These are phyloP conservation scores for Wickerhamiella qilinensis DNA, from an alignment of 805 yeast genomes.

Conservation along the genomic window DNA sequence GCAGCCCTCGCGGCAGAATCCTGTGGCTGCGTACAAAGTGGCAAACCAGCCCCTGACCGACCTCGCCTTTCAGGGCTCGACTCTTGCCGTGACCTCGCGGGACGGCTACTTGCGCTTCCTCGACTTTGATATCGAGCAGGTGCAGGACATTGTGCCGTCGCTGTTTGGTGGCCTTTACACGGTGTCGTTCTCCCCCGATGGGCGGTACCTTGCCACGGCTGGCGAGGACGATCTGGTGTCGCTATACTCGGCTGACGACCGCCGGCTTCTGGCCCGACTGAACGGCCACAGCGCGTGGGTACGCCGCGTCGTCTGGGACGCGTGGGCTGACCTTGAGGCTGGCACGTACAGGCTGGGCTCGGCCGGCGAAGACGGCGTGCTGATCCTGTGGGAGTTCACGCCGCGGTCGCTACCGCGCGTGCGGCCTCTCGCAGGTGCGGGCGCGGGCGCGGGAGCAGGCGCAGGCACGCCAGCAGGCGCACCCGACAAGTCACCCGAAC, in stretches of 20 bases:
- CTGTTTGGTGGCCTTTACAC: slow-evolving; percentile 51
- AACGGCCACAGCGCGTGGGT: slow-evolving; percentile 42
- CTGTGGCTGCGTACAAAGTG: slow-evolving; percentile 49
- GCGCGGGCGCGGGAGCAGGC: slow-evolving; percentile 1
- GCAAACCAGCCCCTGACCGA: slow-evolving; percentile 41
- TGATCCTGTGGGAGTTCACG: slow-evolving; percentile 38
- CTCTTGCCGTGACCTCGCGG: slow-evolving; percentile 35
- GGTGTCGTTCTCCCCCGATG: slow-evolving; percentile 40
- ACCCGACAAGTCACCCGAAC: not conserved
- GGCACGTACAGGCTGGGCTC: slow-evolving; percentile 32
- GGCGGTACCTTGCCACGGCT: slow-evolving; percentile 29
- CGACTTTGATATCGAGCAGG: slow-evolving; percentile 29
- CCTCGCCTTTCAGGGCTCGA: slow-evolving; percentile 19
- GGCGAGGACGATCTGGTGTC: slow-evolving; percentile 39
- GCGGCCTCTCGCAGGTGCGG: too few relatives aligned
- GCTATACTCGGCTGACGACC: slow-evolving; percentile 25
- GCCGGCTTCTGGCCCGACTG: slow-evolving; percentile 22
- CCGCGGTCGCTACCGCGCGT: slow-evolving; percentile 26
- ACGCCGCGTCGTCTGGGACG: slow-evolving; percentile 29
- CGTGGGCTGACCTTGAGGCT: slow-evolving; percentile 18
- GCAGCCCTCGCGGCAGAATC: slow-evolving; percentile 17
- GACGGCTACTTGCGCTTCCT: slow-evolving; percentile 50
- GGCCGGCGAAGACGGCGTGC: slow-evolving; percentile 39
- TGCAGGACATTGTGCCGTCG: slow-evolving; percentile 41
- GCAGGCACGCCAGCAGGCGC: too few relatives aligned